Evolutionary conservation across 106 monocot species (phyloP), one percentile per base, ranked within the genome.

Genomic region (Hemerocallis citrina): DNA sequence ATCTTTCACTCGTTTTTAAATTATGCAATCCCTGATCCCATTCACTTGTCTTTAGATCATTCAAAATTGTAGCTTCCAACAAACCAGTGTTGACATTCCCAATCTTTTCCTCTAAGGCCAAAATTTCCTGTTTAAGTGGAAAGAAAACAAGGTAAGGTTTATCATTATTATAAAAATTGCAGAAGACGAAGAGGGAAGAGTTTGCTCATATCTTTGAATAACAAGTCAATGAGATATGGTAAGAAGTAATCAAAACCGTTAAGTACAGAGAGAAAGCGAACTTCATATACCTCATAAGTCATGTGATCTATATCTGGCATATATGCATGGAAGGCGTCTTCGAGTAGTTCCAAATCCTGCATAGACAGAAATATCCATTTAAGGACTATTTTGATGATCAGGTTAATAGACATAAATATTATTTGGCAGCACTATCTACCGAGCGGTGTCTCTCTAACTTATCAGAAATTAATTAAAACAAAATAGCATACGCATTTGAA

Each of bases 61-160:
- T 61, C 30, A 42, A 33, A 48, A 77, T 77, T 17, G 42, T 52
- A 33, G 69, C 73, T 64, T 82, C 72, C n/a, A 70, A 22, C 52
- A 78, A 71, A 16, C 78, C 82, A 30, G 78, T 83, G 44, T 52
- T 74, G 19, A 83, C 82, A 58, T 70, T 62, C 55, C 78, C 82
- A 36, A 83, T 83, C 49, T 63, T 54, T 28, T 73, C 82, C 60
- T 78, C 78, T 39, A 83, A 57, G 21, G 65, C 78, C 28, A 83
- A 36, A 56, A 83, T 74, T 61, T 83, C 82, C 82, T 78, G 70
- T 34, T 45, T 5, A 5, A 37, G 36, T 37, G 9, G 6, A 37
- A 37, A 37, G n/a, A 37, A 9, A 4, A 39, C n/a, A 37, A 43
- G 31, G 19, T 1, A 17, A 32, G 37, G 3, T 38, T 3, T 15